Evolutionary conservation across 805 yeast species (phyloP), one percentile per base, ranked within the genome.

Genomic region (Saturnispora hagleri): DNA sequence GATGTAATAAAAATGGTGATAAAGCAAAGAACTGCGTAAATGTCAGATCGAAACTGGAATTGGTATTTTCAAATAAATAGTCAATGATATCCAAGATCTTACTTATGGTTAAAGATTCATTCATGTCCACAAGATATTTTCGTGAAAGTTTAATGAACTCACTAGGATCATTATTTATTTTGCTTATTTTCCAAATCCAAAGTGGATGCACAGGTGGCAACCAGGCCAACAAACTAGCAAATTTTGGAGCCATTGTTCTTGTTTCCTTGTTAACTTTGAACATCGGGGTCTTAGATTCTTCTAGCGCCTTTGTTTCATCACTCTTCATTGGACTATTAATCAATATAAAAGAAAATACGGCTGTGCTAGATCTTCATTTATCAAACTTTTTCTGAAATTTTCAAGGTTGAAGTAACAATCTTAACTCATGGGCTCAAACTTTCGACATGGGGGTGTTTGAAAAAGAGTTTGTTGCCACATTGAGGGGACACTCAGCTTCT

Each of bases 391-490:
- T 31, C 15, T 31, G 34, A 31, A 13, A 13, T 3, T 13, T 5
- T 31, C 34, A 31, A 31, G 15, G 3, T 1, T 31, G n/a, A 10
- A 31, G 34, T 31, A 12, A 5, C 15, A 13, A 4, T 27, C 7
- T 17, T 7, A 27, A 43, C 18, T 43, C 20, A 43, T 27, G 5
- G 27, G 15, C 13, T n/a, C 28, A 15, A 13, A 20, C n/a, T 27
- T 28, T 15, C 46, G 9, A 27, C 27, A 27, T 27, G 22, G 22
- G 33, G 46, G 45, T 44, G 52, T 17, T 38, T 10, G 45, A 50
- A 35, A 43, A 33, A 28, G 36, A 71, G 70, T 55, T 76, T 38
- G 46, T 26, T 53, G 66, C 69, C 13, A 65, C 72, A 8, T 62
- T 72, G 17, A 52, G 75, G 18, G 68, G 66, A 1, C 76, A 72